A percentile compares a stretch with the other conserved stretches of the same genome.
Evolutionary conservation across 2,329 filamentous ascomycete genomes (phyloP).

Genomic region (Xenosphaeropsis pyriputrescens): DNA sequence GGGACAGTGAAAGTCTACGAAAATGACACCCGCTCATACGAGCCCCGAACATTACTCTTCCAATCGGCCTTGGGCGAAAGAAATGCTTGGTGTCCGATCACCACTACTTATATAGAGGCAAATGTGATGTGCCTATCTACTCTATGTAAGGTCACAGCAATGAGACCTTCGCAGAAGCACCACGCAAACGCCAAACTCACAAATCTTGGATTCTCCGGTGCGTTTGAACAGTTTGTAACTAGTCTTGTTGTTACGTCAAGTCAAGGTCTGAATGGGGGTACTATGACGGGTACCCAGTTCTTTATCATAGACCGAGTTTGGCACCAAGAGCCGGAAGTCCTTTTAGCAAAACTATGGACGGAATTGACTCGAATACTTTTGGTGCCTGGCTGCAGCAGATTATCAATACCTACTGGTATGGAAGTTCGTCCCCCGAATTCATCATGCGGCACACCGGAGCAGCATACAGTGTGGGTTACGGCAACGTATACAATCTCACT

Average conservation of each 20-base stretch:
- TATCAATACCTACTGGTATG: neutral
- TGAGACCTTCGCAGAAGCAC: slow-evolving; percentile 15
- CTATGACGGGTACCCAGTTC: neutral
- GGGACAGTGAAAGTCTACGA: neutral
- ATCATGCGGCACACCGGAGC: neutral
- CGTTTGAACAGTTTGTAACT: neutral
- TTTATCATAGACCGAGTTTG: neutral
- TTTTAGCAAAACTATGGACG: neutral
- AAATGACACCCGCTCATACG: no score
- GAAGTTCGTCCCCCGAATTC: neutral
- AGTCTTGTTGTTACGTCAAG: neutral
- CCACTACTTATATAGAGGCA: neutral
- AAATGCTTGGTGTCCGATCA: neutral
- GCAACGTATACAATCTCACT: neutral
- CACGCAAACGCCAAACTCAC: neutral
- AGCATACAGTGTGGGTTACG: neutral
- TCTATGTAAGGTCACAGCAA: slow-evolving; percentile 11
- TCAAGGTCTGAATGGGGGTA: neutral
- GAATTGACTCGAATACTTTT: neutral
- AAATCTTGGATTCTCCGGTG: neutral
- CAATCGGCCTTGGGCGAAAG: neutral
- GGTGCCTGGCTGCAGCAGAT: neutral
- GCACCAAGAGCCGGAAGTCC: neutral
- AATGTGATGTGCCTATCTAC: neutral
- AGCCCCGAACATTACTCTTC: neutral